Conservation (phyloP, 495 filamentous ascomycete genomes). For the Cercophora scortea region DNA sequence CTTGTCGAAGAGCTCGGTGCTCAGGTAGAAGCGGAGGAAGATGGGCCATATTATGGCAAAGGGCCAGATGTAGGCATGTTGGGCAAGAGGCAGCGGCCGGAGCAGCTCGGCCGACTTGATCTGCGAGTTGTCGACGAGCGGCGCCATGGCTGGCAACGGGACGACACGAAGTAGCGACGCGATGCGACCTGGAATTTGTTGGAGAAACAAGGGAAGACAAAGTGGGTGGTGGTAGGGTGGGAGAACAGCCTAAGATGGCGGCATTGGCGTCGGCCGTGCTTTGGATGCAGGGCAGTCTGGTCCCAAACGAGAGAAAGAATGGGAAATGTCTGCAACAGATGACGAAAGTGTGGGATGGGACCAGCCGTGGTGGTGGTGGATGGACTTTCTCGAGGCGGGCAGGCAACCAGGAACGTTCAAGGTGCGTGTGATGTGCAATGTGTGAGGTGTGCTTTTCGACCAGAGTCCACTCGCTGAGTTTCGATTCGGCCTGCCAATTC, state of each 20-base stretch:
- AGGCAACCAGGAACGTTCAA: no score
- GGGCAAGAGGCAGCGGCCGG: conserved; percentile 70
- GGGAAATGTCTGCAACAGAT: no score
- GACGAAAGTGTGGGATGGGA: no score
- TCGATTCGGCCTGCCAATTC: no score
- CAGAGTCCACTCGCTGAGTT: no score
- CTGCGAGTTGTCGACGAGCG: conserved; percentile 84
- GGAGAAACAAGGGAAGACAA: not conserved
- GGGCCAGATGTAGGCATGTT: conserved; percentile 88
- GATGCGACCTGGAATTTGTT: not conserved
- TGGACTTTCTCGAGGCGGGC: no score
- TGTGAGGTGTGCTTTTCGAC: no score
- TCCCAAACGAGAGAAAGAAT: no score
- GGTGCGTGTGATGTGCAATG: no score
- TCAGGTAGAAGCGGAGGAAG: conserved; percentile 82
- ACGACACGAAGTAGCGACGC: not conserved
- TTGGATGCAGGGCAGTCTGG: no score
- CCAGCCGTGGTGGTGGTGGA: no score
- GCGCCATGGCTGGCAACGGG: conserved; percentile 29
- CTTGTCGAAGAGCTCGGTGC: conserved; percentile 72
- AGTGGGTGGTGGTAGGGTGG: not conserved
- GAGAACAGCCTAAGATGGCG: conserved; percentile 6
- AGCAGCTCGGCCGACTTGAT: conserved; percentile 83
- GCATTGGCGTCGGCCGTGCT: conserved; percentile 9
- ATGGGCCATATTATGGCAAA: conserved; percentile 85